phyloP scores from a whole-genome alignment of 208 protist genomes.

The Leishmania mexicana region DNA sequence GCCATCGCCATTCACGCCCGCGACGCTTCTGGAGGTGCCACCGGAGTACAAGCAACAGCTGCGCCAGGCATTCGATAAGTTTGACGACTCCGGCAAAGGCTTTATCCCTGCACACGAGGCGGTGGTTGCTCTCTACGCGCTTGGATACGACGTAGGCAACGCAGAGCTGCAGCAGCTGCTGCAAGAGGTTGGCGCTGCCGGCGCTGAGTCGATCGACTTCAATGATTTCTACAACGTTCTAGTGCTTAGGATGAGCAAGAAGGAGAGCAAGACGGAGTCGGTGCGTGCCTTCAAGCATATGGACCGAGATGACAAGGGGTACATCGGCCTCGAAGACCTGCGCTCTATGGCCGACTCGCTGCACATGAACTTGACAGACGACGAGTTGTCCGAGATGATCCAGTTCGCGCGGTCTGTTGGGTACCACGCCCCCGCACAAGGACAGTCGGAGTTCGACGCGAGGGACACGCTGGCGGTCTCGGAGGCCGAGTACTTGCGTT shows the following conservation, averaged over 20 bases:
- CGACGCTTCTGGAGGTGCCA: conserved; percentile 59
- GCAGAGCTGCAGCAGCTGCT: conserved; percentile 87
- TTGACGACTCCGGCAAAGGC: conserved; percentile 94
- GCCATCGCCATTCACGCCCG: conserved; percentile 27
- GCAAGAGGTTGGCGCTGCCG: conserved; percentile 61
- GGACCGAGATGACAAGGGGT: conserved; percentile 91
- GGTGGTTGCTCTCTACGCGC: conserved; percentile 92
- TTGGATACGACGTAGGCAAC: conserved; percentile 95
- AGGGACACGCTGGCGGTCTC: conserved; percentile 76
- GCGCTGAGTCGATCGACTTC: conserved; percentile 84
- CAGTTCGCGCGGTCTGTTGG: conserved; percentile 88
- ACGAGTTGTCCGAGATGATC: conserved; percentile 97
- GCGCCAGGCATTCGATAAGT: conserved; percentile 95
- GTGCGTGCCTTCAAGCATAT: conserved; percentile 94
- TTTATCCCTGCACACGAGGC: conserved; percentile 87
- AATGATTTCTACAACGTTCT: conserved; percentile 92
- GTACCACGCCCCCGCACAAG: conserved; percentile 25
- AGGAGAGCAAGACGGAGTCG: conserved; percentile 84
- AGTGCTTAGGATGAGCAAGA: conserved; percentile 78
- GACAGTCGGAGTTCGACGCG: conserved; percentile 58
- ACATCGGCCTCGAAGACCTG: conserved; percentile 96
- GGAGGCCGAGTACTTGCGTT: conserved; percentile 94
- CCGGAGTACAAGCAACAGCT: conserved; percentile 89
- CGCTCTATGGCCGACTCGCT: conserved; percentile 91
- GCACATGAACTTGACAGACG: conserved; percentile 95